Conservation (phyloP, 495 filamentous ascomycete genomes). For the Evernia prunastri region DNA sequence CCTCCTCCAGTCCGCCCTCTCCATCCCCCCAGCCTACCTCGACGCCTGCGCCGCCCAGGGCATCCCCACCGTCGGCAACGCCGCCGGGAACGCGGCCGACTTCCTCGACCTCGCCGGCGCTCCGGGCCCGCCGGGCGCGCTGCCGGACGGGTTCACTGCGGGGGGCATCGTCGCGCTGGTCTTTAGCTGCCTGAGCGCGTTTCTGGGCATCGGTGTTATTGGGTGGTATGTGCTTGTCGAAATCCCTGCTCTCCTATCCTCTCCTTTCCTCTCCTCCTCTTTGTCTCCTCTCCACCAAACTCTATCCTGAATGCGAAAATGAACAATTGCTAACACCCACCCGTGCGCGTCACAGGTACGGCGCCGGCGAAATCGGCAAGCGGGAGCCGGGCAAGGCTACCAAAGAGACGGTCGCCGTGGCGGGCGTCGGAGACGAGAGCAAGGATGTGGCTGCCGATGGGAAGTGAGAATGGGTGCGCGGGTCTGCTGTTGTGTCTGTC, state of each 20-base stretch:
- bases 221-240: conserved; percentile 58
- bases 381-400: background rate
- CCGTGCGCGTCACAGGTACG: background rate
- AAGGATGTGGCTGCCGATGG: background rate
- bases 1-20: conserved; percentile 51
- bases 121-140: conserved; percentile 45
- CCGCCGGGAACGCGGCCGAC: conserved; percentile 62
- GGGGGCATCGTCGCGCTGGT: conserved; percentile 66
- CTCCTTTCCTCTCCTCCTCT: background rate
- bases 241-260: too few species aligned
- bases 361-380: conserved; percentile 21
- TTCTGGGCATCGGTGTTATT: conserved; percentile 66
- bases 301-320: too few species aligned
- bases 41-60: conserved; percentile 50
- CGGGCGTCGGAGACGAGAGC: background rate
- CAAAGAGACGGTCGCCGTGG: background rate
- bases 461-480: background rate
- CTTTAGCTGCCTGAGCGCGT: conserved; percentile 62
- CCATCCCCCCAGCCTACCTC: conserved; percentile 57
- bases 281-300: background rate
- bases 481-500: too few species aligned
- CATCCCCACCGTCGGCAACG: conserved; percentile 59
- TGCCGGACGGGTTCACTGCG: conserved; percentile 67
- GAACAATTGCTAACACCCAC: too few species aligned
- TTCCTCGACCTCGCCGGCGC: conserved; percentile 59